Conservation (phyloP, 352 stramenopile species). For the Phytophthora capsici region DNA sequence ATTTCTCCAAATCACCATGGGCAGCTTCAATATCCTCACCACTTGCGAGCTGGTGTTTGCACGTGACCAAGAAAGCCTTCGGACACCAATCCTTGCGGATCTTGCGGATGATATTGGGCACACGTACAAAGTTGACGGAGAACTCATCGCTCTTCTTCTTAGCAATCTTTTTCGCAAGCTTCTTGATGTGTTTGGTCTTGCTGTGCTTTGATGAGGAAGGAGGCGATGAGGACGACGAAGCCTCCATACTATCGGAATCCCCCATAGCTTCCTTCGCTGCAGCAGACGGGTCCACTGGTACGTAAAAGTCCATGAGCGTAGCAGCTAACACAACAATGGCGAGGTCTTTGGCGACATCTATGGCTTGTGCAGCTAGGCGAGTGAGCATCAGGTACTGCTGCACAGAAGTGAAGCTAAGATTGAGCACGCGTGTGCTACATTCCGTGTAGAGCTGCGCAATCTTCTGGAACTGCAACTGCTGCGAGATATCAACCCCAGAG, state of each 20-base stretch:
- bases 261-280: constrained; percentile 10
- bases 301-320: constrained; percentile 87
- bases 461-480: constrained; percentile 77
- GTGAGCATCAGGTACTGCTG: constrained; percentile 86
- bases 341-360: constrained; percentile 65
- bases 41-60: constrained; percentile 78
- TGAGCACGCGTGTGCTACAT: constrained; percentile 72
- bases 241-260: constrained; percentile 6
- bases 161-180: constrained; percentile 35
- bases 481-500: constrained; percentile 65
- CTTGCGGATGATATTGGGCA: constrained; percentile 81
- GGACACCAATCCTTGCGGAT: constrained; percentile 85
- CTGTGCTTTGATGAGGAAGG: constrained; percentile 35
- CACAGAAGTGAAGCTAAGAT: constrained; percentile 79
- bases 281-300: constrained; percentile 40
- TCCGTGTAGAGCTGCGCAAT: constrained; percentile 64
- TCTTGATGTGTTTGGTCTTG: constrained; percentile 40
- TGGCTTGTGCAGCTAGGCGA: constrained; percentile 60
- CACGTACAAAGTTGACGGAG: constrained; percentile 82
- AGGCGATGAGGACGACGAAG: constrained; percentile 16
- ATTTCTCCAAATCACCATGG: constrained; percentile 79
- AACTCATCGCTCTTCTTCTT: constrained; percentile 67
- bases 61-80: constrained; percentile 80
- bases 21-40: constrained; percentile 73
- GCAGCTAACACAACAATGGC: constrained; percentile 77